Base-by-base conservation (phyloP, 495 filamentous ascomycete genomes). In the Chaetomium cochliodes region DNA sequence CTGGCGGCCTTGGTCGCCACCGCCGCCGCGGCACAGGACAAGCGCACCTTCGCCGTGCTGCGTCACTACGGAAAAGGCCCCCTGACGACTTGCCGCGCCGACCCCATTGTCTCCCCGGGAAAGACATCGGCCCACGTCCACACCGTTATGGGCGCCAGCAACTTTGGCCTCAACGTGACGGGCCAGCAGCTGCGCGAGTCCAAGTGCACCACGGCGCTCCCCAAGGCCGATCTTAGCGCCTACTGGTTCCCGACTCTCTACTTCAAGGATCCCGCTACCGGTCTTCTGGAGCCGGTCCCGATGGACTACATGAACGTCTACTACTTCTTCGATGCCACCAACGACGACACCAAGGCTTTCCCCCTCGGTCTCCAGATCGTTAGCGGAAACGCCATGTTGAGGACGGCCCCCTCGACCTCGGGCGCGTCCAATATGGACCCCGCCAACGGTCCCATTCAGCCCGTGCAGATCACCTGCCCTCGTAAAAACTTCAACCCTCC, bases 171-270 rank as follows among this genome's bases (percentile, higher is more conserved):
- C 69, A 80, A 73, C 51, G 87, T 87, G 78, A 79, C 79, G 50
- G 89, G 86, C 60, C 75, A 83, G 53, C 71, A 79, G 30, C 80
- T 89, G 13, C 77, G 82, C 53, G 65, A 77, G 58, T 89, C 90
- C 0, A 76, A 75, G 0, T 94, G 91, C 76, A 88, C 86, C 56
- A 87, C 87, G 12, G 86, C 89, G 65, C 79, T 77, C 12, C 79
- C 88, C 65, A 85, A 82, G 62, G 80, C 82, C 63, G 91, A 94
- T 74, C 78, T 87, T 67, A 89, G 86, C 68, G 88, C 87, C 75
- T 93, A 94, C 78, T 93, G 91, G 91, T 82, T 87, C 53, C 88
- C 91, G 2, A 74, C 75, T 44, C 79, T 93, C 20, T 92, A 85
- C 77, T 92, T 82, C 72, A 73, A 79, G 67, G 80, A 82, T 54